Percentiles rank a stretch among this genome's conserved stretches.
Evolutionary conservation across 2,329 filamentous ascomycete genomes (phyloP).

Genomic region (Tolypocladium ophioglossoides): DNA sequence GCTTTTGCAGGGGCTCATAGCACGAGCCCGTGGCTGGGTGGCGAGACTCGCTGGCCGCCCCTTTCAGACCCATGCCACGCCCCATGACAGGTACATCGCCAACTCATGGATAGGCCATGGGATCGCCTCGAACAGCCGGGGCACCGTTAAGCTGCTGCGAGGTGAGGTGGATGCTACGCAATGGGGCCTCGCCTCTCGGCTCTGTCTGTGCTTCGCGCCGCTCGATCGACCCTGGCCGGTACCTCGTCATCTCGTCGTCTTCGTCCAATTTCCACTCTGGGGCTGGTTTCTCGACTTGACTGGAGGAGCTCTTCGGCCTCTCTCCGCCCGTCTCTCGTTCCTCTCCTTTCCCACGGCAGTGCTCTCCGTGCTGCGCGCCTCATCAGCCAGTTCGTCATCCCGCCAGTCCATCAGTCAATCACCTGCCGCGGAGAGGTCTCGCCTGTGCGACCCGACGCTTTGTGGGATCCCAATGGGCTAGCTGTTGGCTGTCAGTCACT

Average conservation of each 20-base stretch:
- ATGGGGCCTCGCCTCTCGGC: not conserved
- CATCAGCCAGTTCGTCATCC: not conserved
- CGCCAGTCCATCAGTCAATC: not conserved
- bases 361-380: not conserved
- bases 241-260: not conserved
- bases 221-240: not conserved
- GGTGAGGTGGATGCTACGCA: not conserved
- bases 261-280: slow-evolving; percentile 2
- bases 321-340: not conserved
- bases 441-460: not conserved
- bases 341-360: not conserved
- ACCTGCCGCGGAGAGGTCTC: not conserved
- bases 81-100: not conserved
- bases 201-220: not conserved
- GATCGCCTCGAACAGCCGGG: not conserved
- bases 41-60: not conserved
- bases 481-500: not conserved
- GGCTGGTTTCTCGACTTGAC: not conserved
- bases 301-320: not conserved
- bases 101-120: not conserved
- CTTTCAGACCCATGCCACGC: not conserved
- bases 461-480: not conserved
- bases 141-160: not conserved
- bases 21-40: not conserved
- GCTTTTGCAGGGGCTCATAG: not conserved